Conservation (phyloP, 1,284 basidiomycete species). For the Puccinia polysora region DNA sequence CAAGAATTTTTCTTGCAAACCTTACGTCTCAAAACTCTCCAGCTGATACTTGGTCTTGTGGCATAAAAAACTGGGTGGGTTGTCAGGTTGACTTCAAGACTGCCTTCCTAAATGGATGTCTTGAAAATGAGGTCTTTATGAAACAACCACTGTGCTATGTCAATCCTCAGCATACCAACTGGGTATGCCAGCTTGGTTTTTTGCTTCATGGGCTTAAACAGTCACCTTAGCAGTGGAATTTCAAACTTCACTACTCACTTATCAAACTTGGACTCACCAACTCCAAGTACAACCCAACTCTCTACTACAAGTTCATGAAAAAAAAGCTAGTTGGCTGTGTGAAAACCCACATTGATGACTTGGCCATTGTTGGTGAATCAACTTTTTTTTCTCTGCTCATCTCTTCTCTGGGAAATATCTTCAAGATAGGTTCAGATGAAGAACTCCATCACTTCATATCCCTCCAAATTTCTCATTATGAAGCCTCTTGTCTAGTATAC, state of each 20-base stretch:
- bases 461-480: not conserved
- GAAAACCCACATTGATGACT: not conserved
- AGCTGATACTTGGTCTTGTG: conserved; percentile 14
- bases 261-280: not conserved
- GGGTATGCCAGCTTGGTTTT: not conserved
- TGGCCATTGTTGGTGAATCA: not conserved
- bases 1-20: conserved; percentile 40
- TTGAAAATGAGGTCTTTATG: conserved; percentile 28
- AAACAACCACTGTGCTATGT: conserved; percentile 10
- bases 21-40: not conserved
- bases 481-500: not conserved
- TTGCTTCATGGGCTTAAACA: conserved; percentile 12
- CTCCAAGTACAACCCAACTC: not conserved
- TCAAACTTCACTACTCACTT: not conserved
- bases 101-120: conserved; percentile 20
- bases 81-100: conserved; percentile 36
- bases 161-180: not conserved
- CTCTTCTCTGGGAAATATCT: not conserved
- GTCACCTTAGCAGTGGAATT: not conserved
- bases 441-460: not conserved
- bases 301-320: not conserved
- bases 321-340: not conserved
- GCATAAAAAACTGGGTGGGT: conserved; percentile 1
- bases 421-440: not conserved
- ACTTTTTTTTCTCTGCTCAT: not conserved